Base-by-base conservation (phyloP, 805 yeast species). In the Ogataea trehaloabstinens region DNA sequence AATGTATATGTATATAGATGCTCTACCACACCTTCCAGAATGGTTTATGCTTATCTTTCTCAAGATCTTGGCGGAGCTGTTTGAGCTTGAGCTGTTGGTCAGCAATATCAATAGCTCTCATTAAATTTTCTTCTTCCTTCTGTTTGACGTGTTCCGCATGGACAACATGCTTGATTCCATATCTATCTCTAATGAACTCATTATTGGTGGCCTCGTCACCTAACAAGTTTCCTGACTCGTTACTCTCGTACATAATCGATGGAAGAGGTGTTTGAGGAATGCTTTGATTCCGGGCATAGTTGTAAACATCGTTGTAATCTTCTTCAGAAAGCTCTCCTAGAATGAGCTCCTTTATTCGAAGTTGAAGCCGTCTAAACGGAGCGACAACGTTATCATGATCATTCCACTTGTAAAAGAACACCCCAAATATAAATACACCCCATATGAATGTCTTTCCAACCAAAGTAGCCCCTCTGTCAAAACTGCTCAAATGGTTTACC, bases 351-450 rank as follows among this genome's bases (percentile, higher is more conserved):
- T 85, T 76, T 32, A 73, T 31, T 27, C 73, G 62, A 30, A 86
- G 69, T 46, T 86, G 79, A 19, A 69, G 58, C 35, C 91, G 61
- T 58, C 85, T 79, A 35, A 84, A 78, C 28, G 74, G 78, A 10
- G 87, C 73, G 61, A 86, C 79, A 6, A 83, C 78, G 52, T 86
- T 81, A 41, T 86, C 91, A 46, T 76, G 74, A 42, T 86, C 93
- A 54, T 87, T 85, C 95, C 95, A 86, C 37, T 88, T 67, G 58
- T 81, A 76, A 63, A 85, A 80, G 57, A 87, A 87, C 2, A 83
- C 73, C 17, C 80, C 78, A 51, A 80, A 82, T 1, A 75, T 56
- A 19, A 76, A 61, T 6, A 82, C 60, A 0, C 74, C 69, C 22
- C 68, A 64, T 6, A 77, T 73, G 22, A 78, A 50, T 6, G 74